phyloP scores from a whole-genome alignment of 305 asterid species.

The Fraxinus platypoda region DNA sequence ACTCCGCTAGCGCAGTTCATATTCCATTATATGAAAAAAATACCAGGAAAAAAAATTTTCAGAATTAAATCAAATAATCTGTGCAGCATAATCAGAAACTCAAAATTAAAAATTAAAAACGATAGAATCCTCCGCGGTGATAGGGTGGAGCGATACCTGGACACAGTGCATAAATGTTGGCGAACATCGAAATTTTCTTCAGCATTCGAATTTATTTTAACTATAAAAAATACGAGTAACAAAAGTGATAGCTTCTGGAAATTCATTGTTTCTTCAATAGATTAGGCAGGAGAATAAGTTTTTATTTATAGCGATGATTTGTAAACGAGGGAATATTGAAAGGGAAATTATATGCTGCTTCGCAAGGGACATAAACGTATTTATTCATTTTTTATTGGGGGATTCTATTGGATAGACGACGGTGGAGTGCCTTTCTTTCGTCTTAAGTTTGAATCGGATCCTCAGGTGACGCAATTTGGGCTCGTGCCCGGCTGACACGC shows the following conservation, averaged over 20 bases:
- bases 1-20: not conserved
- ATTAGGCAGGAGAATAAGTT: not conserved
- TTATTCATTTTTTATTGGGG: not conserved
- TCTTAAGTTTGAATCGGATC: not conserved
- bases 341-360: not conserved
- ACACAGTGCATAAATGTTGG: slow-evolving; percentile 61
- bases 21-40: not conserved
- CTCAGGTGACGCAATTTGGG: not conserved
- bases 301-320: not conserved
- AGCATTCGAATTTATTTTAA: slow-evolving; percentile 24
- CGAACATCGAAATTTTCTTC: slow-evolving; percentile 64
- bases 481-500: not conserved
- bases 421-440: slow-evolving; percentile 4
- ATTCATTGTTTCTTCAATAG: slow-evolving; percentile 25
- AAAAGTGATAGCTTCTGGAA: slow-evolving; percentile 20
- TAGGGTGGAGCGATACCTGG: slow-evolving; percentile 42
- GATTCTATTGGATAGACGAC: slow-evolving; percentile 14
- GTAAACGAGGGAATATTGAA: not conserved
- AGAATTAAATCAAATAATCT: not conserved
- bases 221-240: slow-evolving; percentile 18
- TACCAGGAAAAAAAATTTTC: not conserved
- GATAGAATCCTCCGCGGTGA: not conserved
- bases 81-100: not conserved
- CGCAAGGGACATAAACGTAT: not conserved
- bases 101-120: not conserved